phyloP scores from a whole-genome alignment of 306 rosid genomes.

The Bauhinia variegata region DNA sequence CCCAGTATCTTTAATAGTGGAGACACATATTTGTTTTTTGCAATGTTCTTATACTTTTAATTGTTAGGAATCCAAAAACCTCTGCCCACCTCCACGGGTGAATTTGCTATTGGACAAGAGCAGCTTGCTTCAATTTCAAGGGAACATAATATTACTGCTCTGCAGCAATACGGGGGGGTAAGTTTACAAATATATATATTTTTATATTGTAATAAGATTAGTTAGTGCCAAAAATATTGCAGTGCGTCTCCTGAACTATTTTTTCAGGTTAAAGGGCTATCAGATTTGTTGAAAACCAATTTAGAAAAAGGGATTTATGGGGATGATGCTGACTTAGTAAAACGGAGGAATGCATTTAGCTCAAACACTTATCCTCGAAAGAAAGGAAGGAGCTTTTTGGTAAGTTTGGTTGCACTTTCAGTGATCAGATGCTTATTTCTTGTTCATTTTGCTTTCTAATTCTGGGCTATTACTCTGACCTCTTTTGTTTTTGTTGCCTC shows the following conservation, averaged over 20 bases:
- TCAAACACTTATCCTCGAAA: conserved; percentile 84
- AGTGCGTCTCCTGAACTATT: conserved; percentile 31
- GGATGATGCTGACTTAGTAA: conserved; percentile 75
- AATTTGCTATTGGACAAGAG: conserved; percentile 74
- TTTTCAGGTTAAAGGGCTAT: conserved; percentile 72
- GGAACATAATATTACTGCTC: conserved; percentile 60
- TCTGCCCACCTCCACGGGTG: conserved; percentile 48
- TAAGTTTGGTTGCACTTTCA: conserved; percentile 32
- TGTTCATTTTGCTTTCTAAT: background rate
- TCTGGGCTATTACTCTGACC: conserved; percentile 1
- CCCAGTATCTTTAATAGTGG: background rate
- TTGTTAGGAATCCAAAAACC: conserved; percentile 43
- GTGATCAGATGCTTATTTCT: conserved; percentile 22
- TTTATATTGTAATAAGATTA: conserved; percentile 1
- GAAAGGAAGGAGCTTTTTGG: conserved; percentile 86
- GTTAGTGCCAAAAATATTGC: conserved; percentile 14
- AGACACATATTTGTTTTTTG: background rate
- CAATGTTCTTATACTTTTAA: conserved; percentile 30
- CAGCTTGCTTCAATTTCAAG: conserved; percentile 74
- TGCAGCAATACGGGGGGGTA: conserved; percentile 83
- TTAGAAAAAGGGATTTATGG: conserved; percentile 78
- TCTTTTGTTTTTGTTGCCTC: conserved; percentile 28
- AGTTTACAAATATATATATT: conserved; percentile 35
- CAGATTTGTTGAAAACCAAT: conserved; percentile 65
- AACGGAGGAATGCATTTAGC: conserved; percentile 71